These are phyloP conservation scores for Cutaneotrichosporon sp. DNA, from an alignment of 1,284 basidiomycete species.

Conservation along the genomic window DNA sequence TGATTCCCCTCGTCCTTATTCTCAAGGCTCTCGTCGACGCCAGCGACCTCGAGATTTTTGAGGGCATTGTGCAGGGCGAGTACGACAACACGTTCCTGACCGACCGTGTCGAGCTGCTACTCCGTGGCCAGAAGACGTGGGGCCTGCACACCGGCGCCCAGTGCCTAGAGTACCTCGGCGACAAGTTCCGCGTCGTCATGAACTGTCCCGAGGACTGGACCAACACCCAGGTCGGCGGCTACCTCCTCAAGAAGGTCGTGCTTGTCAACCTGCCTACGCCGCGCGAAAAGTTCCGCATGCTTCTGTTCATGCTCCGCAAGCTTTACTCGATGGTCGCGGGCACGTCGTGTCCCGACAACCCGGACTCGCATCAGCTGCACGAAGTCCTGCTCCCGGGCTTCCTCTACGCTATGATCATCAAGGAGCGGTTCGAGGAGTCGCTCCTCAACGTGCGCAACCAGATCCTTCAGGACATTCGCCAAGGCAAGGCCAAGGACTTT, in stretches of 20 bases:
- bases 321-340: slow-evolving; percentile 88
- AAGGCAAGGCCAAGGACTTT: slow-evolving; percentile 72
- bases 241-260: slow-evolving; percentile 79
- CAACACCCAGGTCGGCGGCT: slow-evolving; percentile 74
- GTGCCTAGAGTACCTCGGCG: slow-evolving; percentile 93
- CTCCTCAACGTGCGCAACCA: slow-evolving; percentile 68
- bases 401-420: slow-evolving; percentile 95
- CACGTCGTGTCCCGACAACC: slow-evolving; percentile 89
- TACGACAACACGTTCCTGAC: slow-evolving; percentile 96
- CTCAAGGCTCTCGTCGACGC: slow-evolving; percentile 92
- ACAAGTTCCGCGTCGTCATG: slow-evolving; percentile 92
- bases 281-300: slow-evolving; percentile 93
- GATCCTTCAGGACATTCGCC: slow-evolving; percentile 69
- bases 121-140: slow-evolving; percentile 94
- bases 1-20: slow-evolving; percentile 94
- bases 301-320: slow-evolving; percentile 99
- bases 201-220: slow-evolving; percentile 90
- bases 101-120: slow-evolving; percentile 94
- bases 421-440: slow-evolving; percentile 91
- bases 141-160: slow-evolving; percentile 82
- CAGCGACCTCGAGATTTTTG: slow-evolving; percentile 95
- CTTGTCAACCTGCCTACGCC: slow-evolving; percentile 84
- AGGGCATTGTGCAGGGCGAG: slow-evolving; percentile 95
- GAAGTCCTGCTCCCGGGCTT: slow-evolving; percentile 93
- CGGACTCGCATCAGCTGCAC: slow-evolving; percentile 98